A percentile compares a stretch with the other conserved stretches of the same genome.
Evolutionary conservation across 352 stramenopile genomes (phyloP).

Genomic region (Pythium coloratum): DNA sequence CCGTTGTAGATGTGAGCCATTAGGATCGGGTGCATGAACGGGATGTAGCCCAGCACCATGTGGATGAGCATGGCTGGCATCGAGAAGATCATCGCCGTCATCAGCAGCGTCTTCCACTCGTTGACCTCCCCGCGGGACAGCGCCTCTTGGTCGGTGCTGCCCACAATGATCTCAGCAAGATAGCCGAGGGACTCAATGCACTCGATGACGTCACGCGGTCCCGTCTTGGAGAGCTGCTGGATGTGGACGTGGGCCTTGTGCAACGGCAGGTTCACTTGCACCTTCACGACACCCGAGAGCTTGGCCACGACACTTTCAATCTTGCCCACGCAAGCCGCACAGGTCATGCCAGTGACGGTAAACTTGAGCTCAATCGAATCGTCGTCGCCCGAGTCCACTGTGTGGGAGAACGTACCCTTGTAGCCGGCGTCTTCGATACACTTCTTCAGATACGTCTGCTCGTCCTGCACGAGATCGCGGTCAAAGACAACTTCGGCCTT

Average conservation of each 20-base stretch:
- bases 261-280: constrained; percentile 58
- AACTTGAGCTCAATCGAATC: constrained; percentile 85
- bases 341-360: constrained; percentile 67
- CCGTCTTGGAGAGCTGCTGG: constrained; percentile 73
- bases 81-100: constrained; percentile 82
- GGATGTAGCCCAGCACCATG: constrained; percentile 87
- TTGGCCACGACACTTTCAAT: constrained; percentile 64
- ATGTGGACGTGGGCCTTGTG: constrained; percentile 81
- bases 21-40: constrained; percentile 53
- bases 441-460: constrained; percentile 42
- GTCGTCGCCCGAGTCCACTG: constrained; percentile 70
- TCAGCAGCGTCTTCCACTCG: constrained; percentile 74
- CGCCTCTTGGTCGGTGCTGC: constrained; percentile 58
- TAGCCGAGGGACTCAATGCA: constrained; percentile 72
- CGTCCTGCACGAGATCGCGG: constrained; percentile 60
- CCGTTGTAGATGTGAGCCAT: constrained; percentile 80
- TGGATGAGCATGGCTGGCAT: constrained; percentile 82
- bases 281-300: constrained; percentile 73
- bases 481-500: constrained; percentile 87
- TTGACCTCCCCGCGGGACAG: constrained; percentile 71
- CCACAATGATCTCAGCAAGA: constrained; percentile 47
- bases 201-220: constrained; percentile 69
- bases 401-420: constrained; percentile 74
- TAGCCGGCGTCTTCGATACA: constrained; percentile 81
- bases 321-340: constrained; percentile 58